Evolutionary conservation across 2,329 filamentous ascomycete species (phyloP).

Genomic region (Diaporthe nobilis): DNA sequence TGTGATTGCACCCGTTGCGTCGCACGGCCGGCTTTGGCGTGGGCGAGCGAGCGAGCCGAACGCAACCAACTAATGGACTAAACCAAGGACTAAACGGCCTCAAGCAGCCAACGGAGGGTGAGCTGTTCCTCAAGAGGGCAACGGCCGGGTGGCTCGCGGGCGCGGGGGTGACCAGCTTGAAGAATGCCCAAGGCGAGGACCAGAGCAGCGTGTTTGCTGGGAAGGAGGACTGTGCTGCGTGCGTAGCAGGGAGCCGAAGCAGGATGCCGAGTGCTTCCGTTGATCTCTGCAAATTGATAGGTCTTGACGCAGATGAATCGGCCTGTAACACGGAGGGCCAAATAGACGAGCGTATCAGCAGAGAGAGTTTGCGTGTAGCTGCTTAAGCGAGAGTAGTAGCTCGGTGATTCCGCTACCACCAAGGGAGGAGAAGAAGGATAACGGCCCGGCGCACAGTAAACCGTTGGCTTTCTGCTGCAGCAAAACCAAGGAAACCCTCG

Average conservation of each 20-base stretch:
- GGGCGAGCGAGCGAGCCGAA: slow-evolving; percentile 22
- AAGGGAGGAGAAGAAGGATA: slow-evolving; percentile 19
- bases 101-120: slow-evolving; percentile 1
- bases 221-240: slow-evolving; percentile 28
- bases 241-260: slow-evolving; percentile 29
- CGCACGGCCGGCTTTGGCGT: slow-evolving; percentile 33
- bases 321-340: slow-evolving; percentile 40
- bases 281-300: slow-evolving; percentile 41
- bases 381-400: slow-evolving; percentile 43
- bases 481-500: background rate
- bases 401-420: slow-evolving; percentile 34
- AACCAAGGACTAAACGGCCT: slow-evolving; percentile 10
- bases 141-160: slow-evolving; percentile 6
- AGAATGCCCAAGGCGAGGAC: slow-evolving; percentile 23
- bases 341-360: slow-evolving; percentile 43
- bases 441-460: background rate
- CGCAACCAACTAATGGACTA: slow-evolving; percentile 21
- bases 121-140: background rate
- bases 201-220: slow-evolving; percentile 13
- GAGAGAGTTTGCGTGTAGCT: slow-evolving; percentile 39
- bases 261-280: slow-evolving; percentile 35
- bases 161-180: slow-evolving; percentile 29
- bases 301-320: slow-evolving; percentile 39
- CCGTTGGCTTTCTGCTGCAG: background rate
- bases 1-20: slow-evolving; percentile 38